Percentiles rank a stretch among this genome's conserved stretches.
phyloP scores from a whole-genome alignment of 1,139 yeast genomes.

The Yamadazyma pseudoaaseri region DNA sequence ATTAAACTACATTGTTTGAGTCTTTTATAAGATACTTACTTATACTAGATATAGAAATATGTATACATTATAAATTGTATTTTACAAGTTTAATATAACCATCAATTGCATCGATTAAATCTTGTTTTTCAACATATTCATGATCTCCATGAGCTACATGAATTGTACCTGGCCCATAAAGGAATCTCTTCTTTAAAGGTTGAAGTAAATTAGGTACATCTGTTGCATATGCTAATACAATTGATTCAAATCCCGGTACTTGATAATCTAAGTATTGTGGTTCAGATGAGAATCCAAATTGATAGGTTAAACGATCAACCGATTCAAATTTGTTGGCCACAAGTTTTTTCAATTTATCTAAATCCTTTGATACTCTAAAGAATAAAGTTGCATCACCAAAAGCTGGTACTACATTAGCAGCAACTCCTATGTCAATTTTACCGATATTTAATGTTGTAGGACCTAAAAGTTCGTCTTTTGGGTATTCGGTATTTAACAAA shows the following conservation, averaged over 20 bases:
- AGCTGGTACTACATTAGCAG: constrained; percentile 62
- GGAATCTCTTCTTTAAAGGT: constrained; percentile 40
- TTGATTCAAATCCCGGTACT: constrained; percentile 62
- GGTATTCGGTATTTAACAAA: constrained; percentile 38
- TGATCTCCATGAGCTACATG: constrained; percentile 63
- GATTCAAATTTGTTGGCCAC: constrained; percentile 35
- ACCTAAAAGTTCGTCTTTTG: constrained; percentile 54
- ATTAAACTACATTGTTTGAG: constrained; percentile 53
- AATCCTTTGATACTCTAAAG: constrained; percentile 54
- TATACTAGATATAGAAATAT: constrained; percentile 54
- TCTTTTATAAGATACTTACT: constrained; percentile 40
- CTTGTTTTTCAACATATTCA: constrained; percentile 53
- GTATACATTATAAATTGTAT: constrained; percentile 38
- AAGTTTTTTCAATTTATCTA: constrained; percentile 32
- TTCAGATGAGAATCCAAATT: constrained; percentile 17
- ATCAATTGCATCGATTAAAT: constrained; percentile 50
- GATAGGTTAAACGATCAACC: constrained; percentile 26
- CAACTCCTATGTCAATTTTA: constrained; percentile 57
- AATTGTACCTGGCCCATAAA: constrained; percentile 72
- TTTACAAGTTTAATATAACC: constrained; percentile 55
- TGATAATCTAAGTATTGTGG: constrained; percentile 56
- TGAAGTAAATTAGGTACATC: constrained; percentile 57
- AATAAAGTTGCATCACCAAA: constrained; percentile 49
- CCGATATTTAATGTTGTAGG: constrained; percentile 65
- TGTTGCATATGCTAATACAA: constrained; percentile 58